phyloP scores from a whole-genome alignment of 1,139 yeast species.

The Kodamaea plutei region DNA sequence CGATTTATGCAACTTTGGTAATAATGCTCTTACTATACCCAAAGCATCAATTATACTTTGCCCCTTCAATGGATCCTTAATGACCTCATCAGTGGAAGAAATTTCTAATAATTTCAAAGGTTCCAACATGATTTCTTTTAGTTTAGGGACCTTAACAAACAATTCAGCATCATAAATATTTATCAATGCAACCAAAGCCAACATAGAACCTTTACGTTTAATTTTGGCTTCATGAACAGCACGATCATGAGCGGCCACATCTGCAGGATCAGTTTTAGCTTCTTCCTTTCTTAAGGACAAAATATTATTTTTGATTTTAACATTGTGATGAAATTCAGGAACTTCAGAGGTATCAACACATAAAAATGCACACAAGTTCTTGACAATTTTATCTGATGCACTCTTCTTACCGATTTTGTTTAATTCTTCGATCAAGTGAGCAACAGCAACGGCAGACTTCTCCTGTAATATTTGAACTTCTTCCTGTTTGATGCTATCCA shows the following conservation, averaged over 20 bases:
- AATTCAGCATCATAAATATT: constrained; percentile 48
- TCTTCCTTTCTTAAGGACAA: constrained; percentile 81
- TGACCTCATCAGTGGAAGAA: constrained; percentile 30
- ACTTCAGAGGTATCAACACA: constrained; percentile 97
- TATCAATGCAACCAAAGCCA: constrained; percentile 60
- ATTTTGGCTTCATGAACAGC: constrained; percentile 71
- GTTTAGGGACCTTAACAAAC: constrained; percentile 63
- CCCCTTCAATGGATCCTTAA: constrained; percentile 52
- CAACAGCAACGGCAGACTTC: constrained; percentile 67
- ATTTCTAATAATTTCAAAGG: constrained; percentile 44
- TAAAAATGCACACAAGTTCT: constrained; percentile 85
- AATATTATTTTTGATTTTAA: constrained; percentile 51
- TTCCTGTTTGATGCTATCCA: constrained; percentile 89
- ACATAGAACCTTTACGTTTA: constrained; percentile 79
- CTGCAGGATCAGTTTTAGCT: constrained; percentile 63
- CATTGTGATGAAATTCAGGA: constrained; percentile 81
- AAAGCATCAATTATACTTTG: constrained; percentile 84
- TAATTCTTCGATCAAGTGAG: constrained; percentile 58
- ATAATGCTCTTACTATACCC: constrained; percentile 73
- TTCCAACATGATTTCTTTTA: constrained; percentile 63
- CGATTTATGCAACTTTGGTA: constrained; percentile 54
- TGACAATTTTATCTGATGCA: constrained; percentile 84
- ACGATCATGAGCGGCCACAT: constrained; percentile 57
- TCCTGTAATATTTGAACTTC: constrained; percentile 61
- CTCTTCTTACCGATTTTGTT: constrained; percentile 54